These are phyloP conservation scores for Phytophthora sansomeana DNA, from an alignment of 352 stramenopile genomes.

Conservation along the genomic window DNA sequence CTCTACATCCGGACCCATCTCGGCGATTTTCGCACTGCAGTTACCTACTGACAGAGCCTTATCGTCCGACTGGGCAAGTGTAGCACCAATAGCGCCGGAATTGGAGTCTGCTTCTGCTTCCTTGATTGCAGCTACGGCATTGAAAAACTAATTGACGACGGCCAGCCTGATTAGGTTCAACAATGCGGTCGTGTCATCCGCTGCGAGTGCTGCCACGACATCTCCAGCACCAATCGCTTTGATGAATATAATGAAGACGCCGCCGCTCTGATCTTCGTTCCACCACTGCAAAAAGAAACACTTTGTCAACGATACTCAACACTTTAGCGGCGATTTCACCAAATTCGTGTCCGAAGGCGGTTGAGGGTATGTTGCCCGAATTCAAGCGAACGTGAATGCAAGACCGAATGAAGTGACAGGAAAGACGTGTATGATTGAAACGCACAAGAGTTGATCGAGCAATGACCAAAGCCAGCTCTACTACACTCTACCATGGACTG, in stretches of 20 bases:
- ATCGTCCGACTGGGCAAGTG: slow-evolving; percentile 38
- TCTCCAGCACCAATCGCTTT: slow-evolving; percentile 6
- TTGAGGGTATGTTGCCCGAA: too few species aligned
- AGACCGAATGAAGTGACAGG: too few species aligned
- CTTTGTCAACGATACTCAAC: slow-evolving; percentile 25
- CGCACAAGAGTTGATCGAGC: too few species aligned
- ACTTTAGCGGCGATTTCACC: slow-evolving; percentile 31
- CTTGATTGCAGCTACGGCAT: slow-evolving; percentile 44
- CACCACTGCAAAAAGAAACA: slow-evolving; percentile 32
- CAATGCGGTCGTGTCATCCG: slow-evolving; percentile 18
- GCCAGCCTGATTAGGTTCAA: slow-evolving; percentile 38
- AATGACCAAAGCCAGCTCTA: too few species aligned
- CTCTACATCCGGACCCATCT: slow-evolving; percentile 3
- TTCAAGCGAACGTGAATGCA: too few species aligned
- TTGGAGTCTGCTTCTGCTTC: slow-evolving; percentile 15
- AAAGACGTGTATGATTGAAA: too few species aligned
- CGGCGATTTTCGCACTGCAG: slow-evolving; percentile 18
- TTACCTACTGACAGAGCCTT: not conserved
- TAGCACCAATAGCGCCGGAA: slow-evolving; percentile 37
- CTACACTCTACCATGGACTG: too few species aligned
- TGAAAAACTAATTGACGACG: slow-evolving; percentile 41
- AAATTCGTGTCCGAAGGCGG: too few species aligned
- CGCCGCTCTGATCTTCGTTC: slow-evolving; percentile 22
- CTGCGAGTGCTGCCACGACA: slow-evolving; percentile 11
- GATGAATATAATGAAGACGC: slow-evolving; percentile 35